Conservation (phyloP, 176 grass and related monocot genomes). For the Lolium perenne region DNA sequence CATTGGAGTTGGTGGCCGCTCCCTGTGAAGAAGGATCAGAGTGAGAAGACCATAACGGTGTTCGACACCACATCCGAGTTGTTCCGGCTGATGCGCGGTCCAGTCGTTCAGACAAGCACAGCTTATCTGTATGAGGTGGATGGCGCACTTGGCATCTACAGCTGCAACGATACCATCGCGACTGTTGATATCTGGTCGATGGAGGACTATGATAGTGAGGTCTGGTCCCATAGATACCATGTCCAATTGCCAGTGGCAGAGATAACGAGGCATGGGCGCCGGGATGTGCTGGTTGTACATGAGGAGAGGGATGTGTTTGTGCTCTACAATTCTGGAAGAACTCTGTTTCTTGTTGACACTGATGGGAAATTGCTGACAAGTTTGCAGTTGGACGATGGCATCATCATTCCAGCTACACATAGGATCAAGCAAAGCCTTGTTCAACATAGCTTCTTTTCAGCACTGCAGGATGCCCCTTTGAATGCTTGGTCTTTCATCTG, state of each 20-base stretch:
- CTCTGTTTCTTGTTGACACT: not conserved
- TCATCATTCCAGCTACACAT: not conserved
- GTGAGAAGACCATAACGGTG: not conserved
- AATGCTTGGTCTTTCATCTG: conserved; percentile 5
- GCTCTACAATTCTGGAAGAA: not conserved
- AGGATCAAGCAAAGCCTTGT: conserved; percentile 2
- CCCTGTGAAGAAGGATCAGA: not conserved
- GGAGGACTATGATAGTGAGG: not conserved
- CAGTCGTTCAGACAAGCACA: not conserved
- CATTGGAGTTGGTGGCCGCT: not conserved
- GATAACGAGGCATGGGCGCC: not conserved
- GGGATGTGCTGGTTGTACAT: not conserved
- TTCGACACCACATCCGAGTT: not conserved
- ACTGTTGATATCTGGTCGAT: not conserved
- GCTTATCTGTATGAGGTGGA: not conserved
- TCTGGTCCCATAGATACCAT: conserved; percentile 5
- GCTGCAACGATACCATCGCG: not conserved
- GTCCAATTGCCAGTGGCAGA: not conserved
- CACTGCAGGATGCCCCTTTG: not conserved
- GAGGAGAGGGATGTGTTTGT: not conserved
- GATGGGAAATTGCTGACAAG: not conserved
- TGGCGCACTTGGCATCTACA: not conserved
- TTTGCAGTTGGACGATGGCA: not conserved
- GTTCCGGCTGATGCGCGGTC: not conserved
- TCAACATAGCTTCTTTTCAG: not conserved